A percentile compares a stretch with the other conserved stretches of the same genome.
Evolutionary conservation across 768 basidiomycete species (phyloP).

Genomic region (Mycena indigotica): DNA sequence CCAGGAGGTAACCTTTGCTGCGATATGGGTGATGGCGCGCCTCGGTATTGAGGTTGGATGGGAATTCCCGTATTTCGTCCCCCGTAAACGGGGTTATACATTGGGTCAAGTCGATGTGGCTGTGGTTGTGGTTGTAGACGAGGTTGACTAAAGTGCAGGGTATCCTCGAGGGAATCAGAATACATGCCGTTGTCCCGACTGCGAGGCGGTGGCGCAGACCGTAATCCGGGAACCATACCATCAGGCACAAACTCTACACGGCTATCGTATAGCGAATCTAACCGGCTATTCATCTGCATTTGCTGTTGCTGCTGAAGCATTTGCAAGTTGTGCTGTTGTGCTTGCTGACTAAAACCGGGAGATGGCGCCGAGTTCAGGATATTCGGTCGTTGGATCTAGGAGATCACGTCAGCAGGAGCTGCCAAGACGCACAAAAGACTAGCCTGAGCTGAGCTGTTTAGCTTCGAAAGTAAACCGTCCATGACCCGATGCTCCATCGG

Average conservation of each 20-base stretch:
- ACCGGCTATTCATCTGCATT: slow-evolving; percentile 49
- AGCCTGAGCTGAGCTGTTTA: slow-evolving; percentile 77
- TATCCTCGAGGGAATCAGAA: slow-evolving; percentile 63
- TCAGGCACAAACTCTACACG: slow-evolving; percentile 80
- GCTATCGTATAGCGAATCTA: slow-evolving; percentile 74
- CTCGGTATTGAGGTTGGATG: slow-evolving; percentile 66
- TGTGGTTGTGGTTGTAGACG: slow-evolving; percentile 50
- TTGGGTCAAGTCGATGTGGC: slow-evolving; percentile 54
- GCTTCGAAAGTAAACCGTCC: slow-evolving; percentile 82
- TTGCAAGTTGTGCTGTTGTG: slow-evolving; percentile 41
- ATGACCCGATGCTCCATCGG: slow-evolving; percentile 60
- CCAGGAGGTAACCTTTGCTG: slow-evolving; percentile 77
- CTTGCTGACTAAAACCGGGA: slow-evolving; percentile 36
- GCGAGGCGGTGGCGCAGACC: slow-evolving; percentile 64
- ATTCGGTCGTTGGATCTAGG: slow-evolving; percentile 37
- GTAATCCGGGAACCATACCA: slow-evolving; percentile 83
- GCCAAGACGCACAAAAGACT: slow-evolving; percentile 23
- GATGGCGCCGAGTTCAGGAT: slow-evolving; percentile 26
- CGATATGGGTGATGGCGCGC: slow-evolving; percentile 65
- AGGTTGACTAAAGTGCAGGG: slow-evolving; percentile 61
- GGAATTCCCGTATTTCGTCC: slow-evolving; percentile 56
- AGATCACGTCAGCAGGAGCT: neutral
- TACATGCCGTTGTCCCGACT: slow-evolving; percentile 62
- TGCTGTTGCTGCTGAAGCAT: slow-evolving; percentile 42
- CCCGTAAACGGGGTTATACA: slow-evolving; percentile 56